Conservation (phyloP, 2,329 filamentous ascomycete genomes). For the Verticillium nubilum region DNA sequence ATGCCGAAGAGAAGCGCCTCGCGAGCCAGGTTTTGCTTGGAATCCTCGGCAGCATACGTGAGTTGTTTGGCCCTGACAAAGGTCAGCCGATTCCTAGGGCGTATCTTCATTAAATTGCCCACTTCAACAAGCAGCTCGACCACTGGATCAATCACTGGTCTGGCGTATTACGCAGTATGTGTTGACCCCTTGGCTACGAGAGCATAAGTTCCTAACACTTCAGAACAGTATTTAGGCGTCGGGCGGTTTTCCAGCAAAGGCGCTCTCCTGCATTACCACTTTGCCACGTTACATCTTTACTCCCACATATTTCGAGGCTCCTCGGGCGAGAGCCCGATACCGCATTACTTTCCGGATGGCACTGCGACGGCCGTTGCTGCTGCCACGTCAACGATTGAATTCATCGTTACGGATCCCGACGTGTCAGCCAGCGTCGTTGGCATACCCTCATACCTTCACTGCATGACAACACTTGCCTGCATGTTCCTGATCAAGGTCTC, state of each 20-base stretch:
- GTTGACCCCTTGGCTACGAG: background rate
- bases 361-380: slow-evolving; percentile 27
- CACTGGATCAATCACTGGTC: slow-evolving; percentile 32
- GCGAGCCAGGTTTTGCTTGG: slow-evolving; percentile 54
- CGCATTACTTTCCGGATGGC: slow-evolving; percentile 26
- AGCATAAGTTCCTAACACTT: background rate
- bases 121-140: slow-evolving; percentile 26
- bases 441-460: slow-evolving; percentile 45
- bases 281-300: slow-evolving; percentile 35
- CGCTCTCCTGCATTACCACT: slow-evolving; percentile 34
- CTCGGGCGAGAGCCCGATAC: slow-evolving; percentile 24
- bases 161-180: slow-evolving; percentile 19
- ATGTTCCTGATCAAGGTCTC: slow-evolving; percentile 45
- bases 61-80: slow-evolving; percentile 50
- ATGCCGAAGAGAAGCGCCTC: slow-evolving; percentile 49
- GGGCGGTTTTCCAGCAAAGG: slow-evolving; percentile 34
- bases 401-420: slow-evolving; percentile 35
- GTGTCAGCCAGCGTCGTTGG: slow-evolving; percentile 33
- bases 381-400: slow-evolving; percentile 36
- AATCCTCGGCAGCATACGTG: slow-evolving; percentile 49
- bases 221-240: slow-evolving; percentile 32
- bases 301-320: slow-evolving; percentile 34
- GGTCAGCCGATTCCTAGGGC: slow-evolving; percentile 44
- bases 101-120: slow-evolving; percentile 40
- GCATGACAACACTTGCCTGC: slow-evolving; percentile 48